Conservation (phyloP, 352 stramenopile genomes). For the Detonula confervacea region DNA sequence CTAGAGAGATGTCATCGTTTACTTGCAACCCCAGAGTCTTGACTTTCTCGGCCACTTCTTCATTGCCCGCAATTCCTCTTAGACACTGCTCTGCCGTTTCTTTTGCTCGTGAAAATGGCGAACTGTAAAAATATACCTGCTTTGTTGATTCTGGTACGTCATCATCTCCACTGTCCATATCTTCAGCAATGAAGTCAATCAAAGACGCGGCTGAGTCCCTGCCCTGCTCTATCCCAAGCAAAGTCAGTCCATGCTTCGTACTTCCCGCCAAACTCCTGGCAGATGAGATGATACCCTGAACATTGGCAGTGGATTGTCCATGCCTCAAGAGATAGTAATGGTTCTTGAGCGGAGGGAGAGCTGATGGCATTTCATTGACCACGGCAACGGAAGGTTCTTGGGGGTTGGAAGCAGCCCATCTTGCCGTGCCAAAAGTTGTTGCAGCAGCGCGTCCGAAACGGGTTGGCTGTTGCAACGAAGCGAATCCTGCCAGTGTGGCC, state of each 20-base stretch:
- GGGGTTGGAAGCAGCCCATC: constrained; percentile 8
- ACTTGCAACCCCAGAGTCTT: constrained; percentile 57
- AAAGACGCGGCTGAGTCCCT: constrained; percentile 57
- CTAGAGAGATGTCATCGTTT: constrained; percentile 56
- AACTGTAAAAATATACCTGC: constrained; percentile 72
- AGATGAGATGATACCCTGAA: constrained; percentile 79
- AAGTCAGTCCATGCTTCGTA: constrained; percentile 74
- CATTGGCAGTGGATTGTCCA: constrained; percentile 79
- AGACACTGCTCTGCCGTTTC: constrained; percentile 73
- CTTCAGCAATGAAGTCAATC: constrained; percentile 61
- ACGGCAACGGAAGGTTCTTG: constrained; percentile 37
- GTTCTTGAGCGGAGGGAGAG: constrained; percentile 68
- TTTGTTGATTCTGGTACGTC: constrained; percentile 24
- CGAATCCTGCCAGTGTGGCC: background rate
- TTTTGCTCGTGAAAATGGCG: constrained; percentile 73
- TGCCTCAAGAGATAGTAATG: constrained; percentile 80
- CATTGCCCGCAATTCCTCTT: constrained; percentile 33
- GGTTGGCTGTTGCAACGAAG: background rate
- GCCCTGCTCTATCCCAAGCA: constrained; percentile 70
- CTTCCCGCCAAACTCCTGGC: constrained; percentile 69
- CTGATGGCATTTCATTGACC: constrained; percentile 62
- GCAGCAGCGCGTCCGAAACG: background rate
- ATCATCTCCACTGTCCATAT: constrained; percentile 31
- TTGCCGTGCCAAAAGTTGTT: background rate
- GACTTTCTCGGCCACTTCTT: constrained; percentile 40